Base-by-base conservation (phyloP, 179 eudicot genomes). In the Beta corolliflora region DNA sequence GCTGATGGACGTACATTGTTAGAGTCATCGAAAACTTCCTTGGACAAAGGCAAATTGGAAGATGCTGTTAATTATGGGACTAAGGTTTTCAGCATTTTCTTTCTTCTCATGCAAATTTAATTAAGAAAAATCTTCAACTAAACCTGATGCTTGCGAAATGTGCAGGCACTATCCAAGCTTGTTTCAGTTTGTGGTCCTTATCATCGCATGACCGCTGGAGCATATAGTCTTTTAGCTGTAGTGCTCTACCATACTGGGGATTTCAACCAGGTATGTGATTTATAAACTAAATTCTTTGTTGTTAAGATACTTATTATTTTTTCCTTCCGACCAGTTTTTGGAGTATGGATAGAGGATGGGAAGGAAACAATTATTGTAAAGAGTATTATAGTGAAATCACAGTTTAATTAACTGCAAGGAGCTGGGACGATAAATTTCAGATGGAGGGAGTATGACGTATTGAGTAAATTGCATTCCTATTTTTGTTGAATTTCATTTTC, bases 151-250 rank as follows among this genome's bases (percentile, higher is more conserved):
- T 16, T 56, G 16, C 36, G 14, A 56, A 58, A 18, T 68, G 55
- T 77, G 41, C 50, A 52, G 99, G 98, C 98, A 88, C 97, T 97
- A 76, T 93, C 98, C 59, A 97, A 93, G 92, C 89, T 97, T 78
- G 97, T 97, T 72, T 94, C 98, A 75, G 98, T 97, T 76, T 97
- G 99, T 82, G 99, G 99, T 87, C 98, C 99, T 65, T 97, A 97
- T 89, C 97, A 97, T 89, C 91, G 99, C 81, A 97, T 97, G 97
- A 97, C 99, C 63, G 98, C 99, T 25, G 99, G 99, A 83, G 99
- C 99, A 83, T 97, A 97, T 88, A 97, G 99, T 88, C 98, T 97
- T 82, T 93, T 97, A 81, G 99, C 99, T 58, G 99, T 97, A 76
- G 99, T 97, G 76, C 79, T 97, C 79, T 95, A 97, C 85, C 99